phyloP scores from a whole-genome alignment of 495 filamentous ascomycete genomes.

The Podospora comata region DNA sequence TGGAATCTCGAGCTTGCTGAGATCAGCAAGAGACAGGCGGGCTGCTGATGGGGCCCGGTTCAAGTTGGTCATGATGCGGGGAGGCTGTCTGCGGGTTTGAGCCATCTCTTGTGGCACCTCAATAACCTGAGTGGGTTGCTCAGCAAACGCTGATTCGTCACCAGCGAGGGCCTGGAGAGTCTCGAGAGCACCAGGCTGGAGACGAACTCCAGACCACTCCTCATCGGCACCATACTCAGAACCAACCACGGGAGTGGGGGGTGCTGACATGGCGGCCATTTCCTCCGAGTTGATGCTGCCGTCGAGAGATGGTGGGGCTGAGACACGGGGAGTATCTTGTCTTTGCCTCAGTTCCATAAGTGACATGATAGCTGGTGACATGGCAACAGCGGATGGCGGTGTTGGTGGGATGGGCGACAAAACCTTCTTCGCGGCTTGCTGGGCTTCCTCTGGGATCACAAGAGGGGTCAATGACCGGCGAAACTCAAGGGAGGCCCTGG shows the following conservation, averaged over 20 bases:
- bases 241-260: slow-evolving; percentile 72
- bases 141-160: slow-evolving; percentile 49
- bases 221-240: slow-evolving; percentile 49
- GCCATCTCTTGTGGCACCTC: slow-evolving; percentile 45
- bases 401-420: slow-evolving; percentile 71
- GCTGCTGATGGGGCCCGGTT: slow-evolving; percentile 33
- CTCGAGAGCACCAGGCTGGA: slow-evolving; percentile 73
- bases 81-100: slow-evolving; percentile 38
- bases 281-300: slow-evolving; percentile 85
- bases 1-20: slow-evolving; percentile 75
- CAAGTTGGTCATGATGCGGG: slow-evolving; percentile 38
- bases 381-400: slow-evolving; percentile 68
- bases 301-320: slow-evolving; percentile 82
- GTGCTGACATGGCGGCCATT: slow-evolving; percentile 70
- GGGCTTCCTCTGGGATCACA: slow-evolving; percentile 57
- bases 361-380: slow-evolving; percentile 70
- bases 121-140: slow-evolving; percentile 50
- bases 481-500: slow-evolving; percentile 29
- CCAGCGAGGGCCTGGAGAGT: slow-evolving; percentile 73
- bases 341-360: slow-evolving; percentile 56
- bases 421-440: slow-evolving; percentile 34
- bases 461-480: slow-evolving; percentile 60
- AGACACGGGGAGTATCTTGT: slow-evolving; percentile 63
- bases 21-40: slow-evolving; percentile 49
- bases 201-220: slow-evolving; percentile 63